Percentiles rank a stretch among this genome's conserved stretches.
Conservation (phyloP, 2,329 filamentous ascomycete species). For the Arthroderma sp. region DNA sequence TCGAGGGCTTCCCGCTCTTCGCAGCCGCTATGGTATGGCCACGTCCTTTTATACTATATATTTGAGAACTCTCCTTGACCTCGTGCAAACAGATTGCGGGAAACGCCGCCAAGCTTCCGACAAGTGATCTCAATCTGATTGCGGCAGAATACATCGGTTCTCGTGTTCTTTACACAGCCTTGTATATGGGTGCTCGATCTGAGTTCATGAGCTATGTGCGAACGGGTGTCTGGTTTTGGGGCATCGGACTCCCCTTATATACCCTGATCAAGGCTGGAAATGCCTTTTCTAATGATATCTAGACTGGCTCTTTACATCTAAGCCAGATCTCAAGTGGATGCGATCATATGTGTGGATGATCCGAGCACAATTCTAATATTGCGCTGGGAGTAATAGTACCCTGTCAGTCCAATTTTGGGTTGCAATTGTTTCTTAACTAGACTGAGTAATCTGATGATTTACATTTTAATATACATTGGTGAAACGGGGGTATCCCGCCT, state of each 20-base stretch:
- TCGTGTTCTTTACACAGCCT: constrained; percentile 24
- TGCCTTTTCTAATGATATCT: background rate
- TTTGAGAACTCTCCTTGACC: background rate
- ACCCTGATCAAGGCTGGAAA: constrained; percentile 23
- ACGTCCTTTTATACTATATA: background rate
- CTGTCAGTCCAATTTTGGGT: no score
- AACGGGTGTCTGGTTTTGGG: constrained; percentile 25
- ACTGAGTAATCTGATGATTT: no score
- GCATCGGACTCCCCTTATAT: constrained; percentile 24
- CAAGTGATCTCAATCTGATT: constrained; percentile 23
- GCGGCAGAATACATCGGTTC: constrained; percentile 24
- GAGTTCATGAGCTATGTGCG: constrained; percentile 25
- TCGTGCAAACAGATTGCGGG: constrained; percentile 19
- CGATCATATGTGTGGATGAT: no score
- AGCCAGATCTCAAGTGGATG: no score
- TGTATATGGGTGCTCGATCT: constrained; percentile 25
- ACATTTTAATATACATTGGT: no score
- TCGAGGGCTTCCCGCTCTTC: constrained; percentile 27
- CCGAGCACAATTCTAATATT: no score
- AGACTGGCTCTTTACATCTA: background rate
- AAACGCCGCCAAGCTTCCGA: constrained; percentile 23
- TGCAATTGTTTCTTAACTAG: no score
- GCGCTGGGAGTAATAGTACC: no score
- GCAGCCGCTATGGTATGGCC: constrained; percentile 25
- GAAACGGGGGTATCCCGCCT: no score